Evolutionary conservation across 208 protist genomes (phyloP).

Genomic region (Wallacemonas collosoma): DNA sequence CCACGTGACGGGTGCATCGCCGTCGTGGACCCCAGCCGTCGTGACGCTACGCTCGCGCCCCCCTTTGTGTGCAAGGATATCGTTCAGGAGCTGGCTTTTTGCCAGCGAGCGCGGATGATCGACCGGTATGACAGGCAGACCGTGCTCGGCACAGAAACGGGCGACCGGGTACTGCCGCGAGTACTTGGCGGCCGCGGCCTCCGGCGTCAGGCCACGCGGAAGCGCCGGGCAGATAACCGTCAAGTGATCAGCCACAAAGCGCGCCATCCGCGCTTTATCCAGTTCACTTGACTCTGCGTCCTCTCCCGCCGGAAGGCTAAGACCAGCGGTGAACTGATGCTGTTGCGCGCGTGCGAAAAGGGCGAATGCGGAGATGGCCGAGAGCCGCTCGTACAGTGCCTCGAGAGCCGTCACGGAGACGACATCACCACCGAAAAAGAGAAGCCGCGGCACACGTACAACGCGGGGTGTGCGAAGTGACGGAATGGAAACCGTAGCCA

Average conservation of each 20-base stretch:
- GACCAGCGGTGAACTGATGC: constrained; percentile 1
- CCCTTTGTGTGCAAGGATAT: constrained; percentile 40
- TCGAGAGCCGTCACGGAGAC: constrained; percentile 76
- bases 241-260: constrained; percentile 55
- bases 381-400: constrained; percentile 69
- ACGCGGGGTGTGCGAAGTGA: constrained; percentile 6
- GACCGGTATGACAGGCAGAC: constrained; percentile 64
- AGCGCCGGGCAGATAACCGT: constrained; percentile 79
- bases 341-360: constrained; percentile 19
- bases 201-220: constrained; percentile 42
- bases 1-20: constrained; percentile 25
- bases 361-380: constrained; percentile 35
- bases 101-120: constrained; percentile 68
- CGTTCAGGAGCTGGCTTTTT: constrained; percentile 47
- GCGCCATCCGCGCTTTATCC: not conserved
- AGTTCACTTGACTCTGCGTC: not conserved
- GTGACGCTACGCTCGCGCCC: not conserved
- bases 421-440: constrained; percentile 86
- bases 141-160: constrained; percentile 67
- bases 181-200: constrained; percentile 36
- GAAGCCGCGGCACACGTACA: constrained; percentile 56
- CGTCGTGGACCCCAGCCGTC: no score
- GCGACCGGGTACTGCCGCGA: constrained; percentile 77
- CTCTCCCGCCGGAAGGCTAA: not conserved
- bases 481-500: not conserved